Conservation (phyloP, 2,329 filamentous ascomycete genomes). For the Aspergillus ochraceus region DNA sequence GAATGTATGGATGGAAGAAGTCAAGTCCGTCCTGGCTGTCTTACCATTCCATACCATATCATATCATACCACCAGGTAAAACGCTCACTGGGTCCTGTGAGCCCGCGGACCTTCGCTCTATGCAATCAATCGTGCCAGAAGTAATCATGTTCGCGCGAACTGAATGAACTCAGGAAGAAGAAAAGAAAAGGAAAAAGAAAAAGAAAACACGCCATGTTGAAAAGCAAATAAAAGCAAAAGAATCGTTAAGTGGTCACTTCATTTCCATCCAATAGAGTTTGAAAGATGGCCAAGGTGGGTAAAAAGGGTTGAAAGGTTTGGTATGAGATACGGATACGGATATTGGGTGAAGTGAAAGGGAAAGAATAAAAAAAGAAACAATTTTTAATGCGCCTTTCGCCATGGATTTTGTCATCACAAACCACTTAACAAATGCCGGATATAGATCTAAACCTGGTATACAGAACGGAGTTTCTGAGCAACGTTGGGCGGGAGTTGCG, state of each 20-base stretch:
- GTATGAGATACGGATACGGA: background rate
- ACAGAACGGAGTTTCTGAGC: constrained; percentile 43
- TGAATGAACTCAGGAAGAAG: background rate
- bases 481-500: constrained; percentile 40
- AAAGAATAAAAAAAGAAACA: constrained; percentile 9
- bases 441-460: constrained; percentile 41
- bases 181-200: constrained; percentile 5
- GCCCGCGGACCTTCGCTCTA: background rate
- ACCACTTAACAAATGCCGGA: constrained; percentile 19
- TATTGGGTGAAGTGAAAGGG: constrained; percentile 1
- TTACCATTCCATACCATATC: background rate
- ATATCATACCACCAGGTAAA: background rate
- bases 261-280: constrained; percentile 5
- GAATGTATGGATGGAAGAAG: no score
- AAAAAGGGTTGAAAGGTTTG: background rate
- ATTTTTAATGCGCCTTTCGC: constrained; percentile 27
- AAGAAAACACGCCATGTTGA: constrained; percentile 6
- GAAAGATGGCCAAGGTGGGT: background rate
- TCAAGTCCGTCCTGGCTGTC: background rate
- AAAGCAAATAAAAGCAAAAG: constrained; percentile 10
- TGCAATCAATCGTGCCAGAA: background rate
- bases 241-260: constrained; percentile 5
- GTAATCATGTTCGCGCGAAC: background rate
- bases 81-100: background rate
- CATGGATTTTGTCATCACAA: constrained; percentile 16